Evolutionary conservation across 805 yeast genomes (phyloP), one percentile per base, ranked within the genome.

Genomic region (Dipodascus geniculatus): DNA sequence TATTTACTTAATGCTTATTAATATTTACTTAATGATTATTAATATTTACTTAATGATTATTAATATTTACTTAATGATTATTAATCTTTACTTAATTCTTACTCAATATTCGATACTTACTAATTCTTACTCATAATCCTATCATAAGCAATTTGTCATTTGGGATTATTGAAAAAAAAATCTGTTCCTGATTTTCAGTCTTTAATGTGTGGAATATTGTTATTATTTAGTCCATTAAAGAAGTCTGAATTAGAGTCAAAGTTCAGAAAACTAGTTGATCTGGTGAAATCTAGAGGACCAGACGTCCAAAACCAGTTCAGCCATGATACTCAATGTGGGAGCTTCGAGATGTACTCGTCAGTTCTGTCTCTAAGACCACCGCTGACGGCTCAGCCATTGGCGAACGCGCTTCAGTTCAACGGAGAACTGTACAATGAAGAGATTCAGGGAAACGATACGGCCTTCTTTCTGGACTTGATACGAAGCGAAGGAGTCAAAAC

Each of bases 351-450:
- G 44, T 38, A 38, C 55, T 83, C 93, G 0, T 85, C 97, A 0
- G 87, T 93, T 0, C 71, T 93, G 17, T 83, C 96, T 0, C 68
- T 93, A 47, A 73, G 99, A 54, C 75, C 77, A 20, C 98, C 98
- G 0, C 78, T 86, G 60, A 81, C 87, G 0, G 59, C 68, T 28
- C 99, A 93, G 66, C 96, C 98, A 0, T 58, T 81, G 2, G 58
- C 55, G 1, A 60, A 68, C 49, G 61, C 76, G 0, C 63, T 95
- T 6, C 96, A 88, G 63, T 91, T 85, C 68, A 93, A 95, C 65
- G 99, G 99, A 0, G 97, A 93, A 61, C 68, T 93, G 9, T 93
- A 93, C 66, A 83, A 83, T 20, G 57, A 53, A 1, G 83, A 76
- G 38, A 75, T 84, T 22, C 57, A 60, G 0, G 68, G 72, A 0